Evolutionary conservation across 768 basidiomycete genomes (phyloP), one percentile per base, ranked within the genome.

Genomic region (Naematelia aurantialba): DNA sequence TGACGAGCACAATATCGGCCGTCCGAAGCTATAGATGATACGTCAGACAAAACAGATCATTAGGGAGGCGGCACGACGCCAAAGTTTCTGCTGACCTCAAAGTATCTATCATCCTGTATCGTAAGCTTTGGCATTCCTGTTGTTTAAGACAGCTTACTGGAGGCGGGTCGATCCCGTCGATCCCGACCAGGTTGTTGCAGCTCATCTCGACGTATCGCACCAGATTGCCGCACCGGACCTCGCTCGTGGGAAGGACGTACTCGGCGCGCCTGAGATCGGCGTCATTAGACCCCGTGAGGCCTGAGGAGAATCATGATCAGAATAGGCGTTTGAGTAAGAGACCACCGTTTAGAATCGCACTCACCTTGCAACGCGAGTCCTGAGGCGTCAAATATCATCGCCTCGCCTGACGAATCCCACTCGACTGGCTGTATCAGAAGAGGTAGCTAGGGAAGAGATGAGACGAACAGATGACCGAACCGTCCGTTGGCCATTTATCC

Each of bases 1-100:
- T 90, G 0, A 92, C 92, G 1, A 93, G 90, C 11, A 94, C 90
- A n/a, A 99, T 80, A 73, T 96, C 93, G 0, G 93, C 94, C 2
- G 85, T 87, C 8, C 81, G 85, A 59, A 96, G 81, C 48, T 58
- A 54, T 66, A 69, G 24, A 62, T 42, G 76, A n/a, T n/a, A n/a
- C n/a, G 85, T 68, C 64, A 67, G 68, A 17, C 34, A 39, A 39
- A n/a, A n/a, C n/a, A n/a, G n/a, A n/a, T n/a, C n/a, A n/a, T n/a
- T n/a, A n/a, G n/a, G n/a, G n/a, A n/a, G n/a, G n/a, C n/a, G n/a
- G n/a, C n/a, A n/a, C n/a, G n/a, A n/a, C n/a, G n/a, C 22, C 22
- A 22, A 11, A 22, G 48, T 22, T 17, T 4, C 39, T 4, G 45
- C 45, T 46, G 8, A 50, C 48, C 22, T 22, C 19, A 24, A 21